phyloP scores from a whole-genome alignment of 108 stramenopile species.

The Bacterosira constricta region DNA sequence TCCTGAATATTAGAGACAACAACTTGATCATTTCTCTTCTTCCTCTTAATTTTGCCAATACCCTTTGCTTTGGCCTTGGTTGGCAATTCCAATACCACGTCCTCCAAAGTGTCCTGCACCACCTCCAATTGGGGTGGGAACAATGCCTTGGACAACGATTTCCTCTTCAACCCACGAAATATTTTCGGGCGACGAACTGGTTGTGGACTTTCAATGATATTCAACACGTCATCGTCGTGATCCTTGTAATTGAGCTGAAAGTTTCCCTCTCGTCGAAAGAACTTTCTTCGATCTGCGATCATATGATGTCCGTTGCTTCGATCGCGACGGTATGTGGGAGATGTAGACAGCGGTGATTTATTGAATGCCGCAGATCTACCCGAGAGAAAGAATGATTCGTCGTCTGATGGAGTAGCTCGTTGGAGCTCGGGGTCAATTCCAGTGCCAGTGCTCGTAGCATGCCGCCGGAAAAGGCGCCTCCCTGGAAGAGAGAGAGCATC shows the following conservation, averaged over 20 bases:
- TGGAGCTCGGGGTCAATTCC: neutral
- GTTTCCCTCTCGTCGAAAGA: constrained; percentile 5
- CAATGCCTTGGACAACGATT: constrained; percentile 16
- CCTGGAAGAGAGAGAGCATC: neutral
- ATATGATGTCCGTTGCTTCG: neutral
- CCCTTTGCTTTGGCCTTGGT: neutral
- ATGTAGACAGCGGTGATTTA: neutral
- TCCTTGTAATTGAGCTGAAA: constrained; percentile 40
- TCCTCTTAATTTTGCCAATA: constrained; percentile 1
- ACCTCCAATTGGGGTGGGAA: constrained; percentile 8
- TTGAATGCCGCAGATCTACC: neutral
- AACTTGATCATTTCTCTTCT: constrained; percentile 14
- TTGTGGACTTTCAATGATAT: constrained; percentile 7
- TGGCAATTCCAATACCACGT: neutral
- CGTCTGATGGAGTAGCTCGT: constrained; percentile 40
- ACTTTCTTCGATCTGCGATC: neutral
- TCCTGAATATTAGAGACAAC: constrained; percentile 57
- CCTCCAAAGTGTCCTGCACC: neutral
- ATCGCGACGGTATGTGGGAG: neutral
- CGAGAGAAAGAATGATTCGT: constrained; percentile 49
- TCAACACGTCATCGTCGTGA: constrained; percentile 17
- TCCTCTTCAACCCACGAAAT: constrained; percentile 9
- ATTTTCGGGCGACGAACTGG: neutral
- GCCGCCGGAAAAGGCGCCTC: neutral
- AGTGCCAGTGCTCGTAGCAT: neutral